Conservation (phyloP, 345 rosid genomes). For the Brassica nigra region DNA sequence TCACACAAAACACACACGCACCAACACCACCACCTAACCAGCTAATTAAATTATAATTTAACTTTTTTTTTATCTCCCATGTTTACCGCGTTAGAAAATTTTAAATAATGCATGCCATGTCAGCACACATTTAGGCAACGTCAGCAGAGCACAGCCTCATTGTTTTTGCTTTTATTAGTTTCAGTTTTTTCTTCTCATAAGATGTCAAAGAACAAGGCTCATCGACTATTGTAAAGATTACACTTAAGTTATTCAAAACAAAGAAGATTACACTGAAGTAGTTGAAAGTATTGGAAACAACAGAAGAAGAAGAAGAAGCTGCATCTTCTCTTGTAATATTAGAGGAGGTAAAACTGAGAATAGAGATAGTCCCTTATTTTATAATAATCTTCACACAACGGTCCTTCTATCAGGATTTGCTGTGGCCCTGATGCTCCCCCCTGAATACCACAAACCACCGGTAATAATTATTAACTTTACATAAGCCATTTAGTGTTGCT, state of each 20-base stretch:
- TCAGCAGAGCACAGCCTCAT: not conserved
- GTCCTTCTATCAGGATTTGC: constrained; percentile 91
- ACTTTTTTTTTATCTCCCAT: not conserved
- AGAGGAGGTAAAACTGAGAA: constrained; percentile 89
- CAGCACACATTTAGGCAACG: not conserved
- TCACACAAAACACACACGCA: constrained; percentile 18
- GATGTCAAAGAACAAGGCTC: not conserved
- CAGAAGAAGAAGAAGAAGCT: not conserved
- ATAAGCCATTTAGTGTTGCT: not conserved
- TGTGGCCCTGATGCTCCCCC: constrained; percentile 84
- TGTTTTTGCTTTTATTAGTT: not conserved
- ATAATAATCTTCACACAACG: constrained; percentile 88
- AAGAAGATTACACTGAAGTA: not conserved
- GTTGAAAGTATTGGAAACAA: not conserved
- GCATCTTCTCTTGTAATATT: not conserved
- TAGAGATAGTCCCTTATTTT: constrained; percentile 82
- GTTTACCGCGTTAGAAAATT: not conserved
- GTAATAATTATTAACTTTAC: not conserved
- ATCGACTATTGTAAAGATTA: not conserved
- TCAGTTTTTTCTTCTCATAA: not conserved
- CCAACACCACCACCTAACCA: constrained; percentile 30
- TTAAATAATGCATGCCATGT: constrained; percentile 14
- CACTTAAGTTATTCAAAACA: not conserved
- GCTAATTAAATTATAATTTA: not conserved
- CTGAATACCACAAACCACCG: constrained; percentile 36